Evolutionary conservation across 108 stramenopile genomes (phyloP).

Genomic region (Conticribra guillardii): DNA sequence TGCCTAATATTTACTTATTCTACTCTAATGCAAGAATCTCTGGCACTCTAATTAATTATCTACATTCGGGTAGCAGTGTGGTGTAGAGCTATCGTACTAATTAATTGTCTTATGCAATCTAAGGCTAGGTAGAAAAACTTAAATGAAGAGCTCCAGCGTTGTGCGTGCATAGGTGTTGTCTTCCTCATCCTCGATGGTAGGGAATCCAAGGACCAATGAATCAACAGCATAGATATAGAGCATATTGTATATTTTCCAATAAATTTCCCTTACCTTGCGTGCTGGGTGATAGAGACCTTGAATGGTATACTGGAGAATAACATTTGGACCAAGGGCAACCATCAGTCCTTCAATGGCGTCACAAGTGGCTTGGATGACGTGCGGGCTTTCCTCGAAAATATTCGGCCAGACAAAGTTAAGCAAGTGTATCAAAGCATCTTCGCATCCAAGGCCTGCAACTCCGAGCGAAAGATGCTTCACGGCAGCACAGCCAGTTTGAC

Average conservation of each 20-base stretch:
- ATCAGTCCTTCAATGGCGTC: slow-evolving; percentile 98
- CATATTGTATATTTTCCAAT: slow-evolving; percentile 99
- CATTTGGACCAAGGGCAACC: slow-evolving; percentile 92
- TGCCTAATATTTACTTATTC: too few species aligned
- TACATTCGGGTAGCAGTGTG: too few species aligned
- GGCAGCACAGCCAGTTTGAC: slow-evolving; percentile 97
- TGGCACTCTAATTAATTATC: too few species aligned
- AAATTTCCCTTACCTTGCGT: slow-evolving; percentile 96
- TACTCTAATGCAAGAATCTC: too few species aligned
- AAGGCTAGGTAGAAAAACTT: too few species aligned
- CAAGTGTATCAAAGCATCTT: slow-evolving; percentile 96
- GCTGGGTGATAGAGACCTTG: slow-evolving; percentile 99
- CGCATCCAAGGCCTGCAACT: slow-evolving; percentile 95
- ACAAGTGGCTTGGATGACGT: slow-evolving; percentile 97
- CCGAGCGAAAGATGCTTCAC: slow-evolving; percentile 98
- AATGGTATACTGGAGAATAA: slow-evolving; percentile 91
- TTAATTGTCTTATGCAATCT: too few species aligned
- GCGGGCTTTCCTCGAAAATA: slow-evolving; percentile 97
- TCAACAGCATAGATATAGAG: slow-evolving; percentile 97
- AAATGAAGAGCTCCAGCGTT: slow-evolving; percentile 94
- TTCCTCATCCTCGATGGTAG: slow-evolving; percentile 87
- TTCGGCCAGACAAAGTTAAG: slow-evolving; percentile 99
- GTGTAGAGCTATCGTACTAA: too few species aligned
- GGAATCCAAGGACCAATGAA: slow-evolving; percentile 94
- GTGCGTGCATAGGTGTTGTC: slow-evolving; percentile 89